These are phyloP conservation scores for Colletotrichum spinosum DNA, from an alignment of 2,329 filamentous ascomycete genomes.

Conservation along the genomic window DNA sequence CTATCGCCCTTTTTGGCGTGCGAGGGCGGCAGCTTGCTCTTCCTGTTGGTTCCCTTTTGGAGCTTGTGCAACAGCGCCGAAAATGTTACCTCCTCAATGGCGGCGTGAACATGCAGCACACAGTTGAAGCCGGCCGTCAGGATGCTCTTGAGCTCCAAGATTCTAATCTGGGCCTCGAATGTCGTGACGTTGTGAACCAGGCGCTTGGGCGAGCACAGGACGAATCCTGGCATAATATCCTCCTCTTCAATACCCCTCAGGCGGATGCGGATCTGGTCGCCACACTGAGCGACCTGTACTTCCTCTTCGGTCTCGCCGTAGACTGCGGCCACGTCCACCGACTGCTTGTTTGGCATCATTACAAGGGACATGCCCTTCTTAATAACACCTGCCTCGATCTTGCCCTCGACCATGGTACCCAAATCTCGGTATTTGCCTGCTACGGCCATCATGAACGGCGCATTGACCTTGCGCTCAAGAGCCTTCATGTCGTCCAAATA, in stretches of 20 bases:
- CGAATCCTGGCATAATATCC: slow-evolving; percentile 94
- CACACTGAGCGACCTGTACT: slow-evolving; percentile 82
- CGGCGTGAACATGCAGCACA: slow-evolving; percentile 95
- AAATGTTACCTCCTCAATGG: slow-evolving; percentile 97
- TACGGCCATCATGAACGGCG: slow-evolving; percentile 99
- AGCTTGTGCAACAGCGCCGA: slow-evolving; percentile 89
- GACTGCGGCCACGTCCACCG: slow-evolving; percentile 82
- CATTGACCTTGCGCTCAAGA: slow-evolving; percentile 94
- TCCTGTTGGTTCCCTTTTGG: slow-evolving; percentile 92
- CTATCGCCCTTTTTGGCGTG: slow-evolving; percentile 86
- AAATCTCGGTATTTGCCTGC: slow-evolving; percentile 97
- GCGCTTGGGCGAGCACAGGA: slow-evolving; percentile 93
- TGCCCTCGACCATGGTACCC: slow-evolving; percentile 97
- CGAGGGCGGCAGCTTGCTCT: slow-evolving; percentile 92
- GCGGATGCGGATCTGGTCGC: slow-evolving; percentile 93
- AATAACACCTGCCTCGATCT: slow-evolving; percentile 93
- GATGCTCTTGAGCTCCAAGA: slow-evolving; percentile 94
- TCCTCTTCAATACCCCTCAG: slow-evolving; percentile 97
- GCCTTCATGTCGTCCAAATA: slow-evolving; percentile 95
- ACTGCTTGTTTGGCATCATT: slow-evolving; percentile 96
- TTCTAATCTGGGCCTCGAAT: slow-evolving; percentile 97
- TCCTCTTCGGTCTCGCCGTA: slow-evolving; percentile 99
- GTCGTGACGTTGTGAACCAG: slow-evolving; percentile 88
- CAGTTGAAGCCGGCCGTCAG: slow-evolving; percentile 97
- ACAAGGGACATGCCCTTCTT: slow-evolving; percentile 88